These are phyloP conservation scores for Diplodia intermedia DNA, from an alignment of 2,329 filamentous ascomycete species.

Conservation along the genomic window DNA sequence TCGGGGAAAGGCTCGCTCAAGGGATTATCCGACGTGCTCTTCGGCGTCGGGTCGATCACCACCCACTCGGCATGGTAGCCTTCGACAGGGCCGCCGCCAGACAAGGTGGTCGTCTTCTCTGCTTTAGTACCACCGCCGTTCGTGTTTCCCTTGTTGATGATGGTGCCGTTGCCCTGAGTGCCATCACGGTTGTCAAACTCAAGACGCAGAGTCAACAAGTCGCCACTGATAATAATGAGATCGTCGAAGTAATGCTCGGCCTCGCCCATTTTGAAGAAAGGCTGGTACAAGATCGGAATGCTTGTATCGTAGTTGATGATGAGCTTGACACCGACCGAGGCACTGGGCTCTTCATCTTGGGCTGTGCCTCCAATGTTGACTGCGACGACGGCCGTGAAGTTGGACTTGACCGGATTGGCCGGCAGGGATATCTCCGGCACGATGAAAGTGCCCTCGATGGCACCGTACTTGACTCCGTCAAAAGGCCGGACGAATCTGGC, in stretches of 20 bases:
- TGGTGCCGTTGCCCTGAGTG: not conserved
- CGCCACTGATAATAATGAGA: not conserved
- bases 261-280: not conserved
- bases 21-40: too few species aligned
- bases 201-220: not conserved
- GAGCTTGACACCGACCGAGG: not conserved
- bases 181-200: not conserved
- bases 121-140: not conserved
- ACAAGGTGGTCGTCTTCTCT: not conserved
- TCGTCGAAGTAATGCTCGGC: not conserved
- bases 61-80: not conserved
- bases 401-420: not conserved
- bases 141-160: not conserved
- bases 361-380: not conserved
- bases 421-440: not conserved
- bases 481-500: not conserved
- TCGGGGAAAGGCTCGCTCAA: not conserved
- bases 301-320: not conserved
- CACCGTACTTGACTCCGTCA: not conserved
- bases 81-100: not conserved
- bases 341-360: not conserved
- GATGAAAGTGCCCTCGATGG: not conserved
- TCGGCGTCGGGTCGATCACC: not conserved
- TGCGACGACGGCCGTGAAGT: not conserved
- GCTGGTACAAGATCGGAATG: not conserved